These are phyloP conservation scores for Desmodesmus armatus DNA, from an alignment of 139 green algal species.

Conservation along the genomic window DNA sequence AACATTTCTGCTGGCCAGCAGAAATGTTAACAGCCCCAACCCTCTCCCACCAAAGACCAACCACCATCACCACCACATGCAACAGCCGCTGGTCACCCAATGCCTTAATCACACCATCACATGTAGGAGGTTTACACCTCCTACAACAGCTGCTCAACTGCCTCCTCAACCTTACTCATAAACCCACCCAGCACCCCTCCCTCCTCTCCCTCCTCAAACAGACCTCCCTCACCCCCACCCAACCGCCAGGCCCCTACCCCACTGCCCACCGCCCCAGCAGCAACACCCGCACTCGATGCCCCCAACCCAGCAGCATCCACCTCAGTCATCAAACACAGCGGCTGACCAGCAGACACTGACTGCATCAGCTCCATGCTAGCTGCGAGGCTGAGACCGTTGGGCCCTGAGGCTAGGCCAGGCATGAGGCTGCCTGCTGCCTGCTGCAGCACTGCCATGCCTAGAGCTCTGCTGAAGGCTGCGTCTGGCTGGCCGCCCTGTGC, in stretches of 20 bases:
- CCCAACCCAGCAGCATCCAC: neutral
- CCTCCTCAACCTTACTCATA: neutral
- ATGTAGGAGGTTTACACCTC: too few relatives aligned
- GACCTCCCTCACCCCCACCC: neutral
- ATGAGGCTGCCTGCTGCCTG: slow-evolving; percentile 17
- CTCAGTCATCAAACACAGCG: slow-evolving; percentile 30
- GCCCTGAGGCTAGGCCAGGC: neutral
- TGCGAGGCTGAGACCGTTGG: slow-evolving; percentile 5
- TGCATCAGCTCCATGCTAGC: slow-evolving; percentile 33
- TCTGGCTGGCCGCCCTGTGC: neutral
- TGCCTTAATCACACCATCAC: too few relatives aligned
- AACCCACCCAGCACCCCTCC: neutral
- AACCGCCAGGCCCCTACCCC: too few relatives aligned
- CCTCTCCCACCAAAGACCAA: too few relatives aligned
- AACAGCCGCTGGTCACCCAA: too few relatives aligned
- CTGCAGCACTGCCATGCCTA: slow-evolving; percentile 33
- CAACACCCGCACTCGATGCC: neutral
- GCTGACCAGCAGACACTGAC: slow-evolving; percentile 9
- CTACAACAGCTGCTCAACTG: neutral
- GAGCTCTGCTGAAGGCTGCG: neutral
- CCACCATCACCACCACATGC: too few relatives aligned
- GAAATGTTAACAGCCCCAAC: too few relatives aligned
- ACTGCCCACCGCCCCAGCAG: neutral
- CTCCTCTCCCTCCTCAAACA: slow-evolving; percentile 15
- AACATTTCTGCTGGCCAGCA: too few relatives aligned